These are phyloP conservation scores for Phlyctochytrium bullatum DNA, from an alignment of 192 early-diverging fungal genomes.

Conservation along the genomic window DNA sequence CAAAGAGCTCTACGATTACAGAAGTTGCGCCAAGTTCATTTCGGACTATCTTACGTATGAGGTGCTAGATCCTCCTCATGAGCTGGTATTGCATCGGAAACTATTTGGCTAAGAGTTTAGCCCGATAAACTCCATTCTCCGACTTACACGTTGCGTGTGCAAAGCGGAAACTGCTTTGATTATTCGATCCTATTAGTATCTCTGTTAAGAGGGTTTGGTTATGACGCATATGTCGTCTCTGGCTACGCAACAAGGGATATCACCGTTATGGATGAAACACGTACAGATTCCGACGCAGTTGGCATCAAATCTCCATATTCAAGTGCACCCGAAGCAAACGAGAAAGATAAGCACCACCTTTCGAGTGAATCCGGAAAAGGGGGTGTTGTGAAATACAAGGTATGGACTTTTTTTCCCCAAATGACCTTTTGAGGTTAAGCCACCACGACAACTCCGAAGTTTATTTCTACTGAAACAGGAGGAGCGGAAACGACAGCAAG, in stretches of 20 bases:
- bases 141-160: constrained; percentile 49
- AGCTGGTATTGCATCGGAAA: constrained; percentile 39
- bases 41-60: constrained; percentile 54
- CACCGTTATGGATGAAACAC: constrained; percentile 52
- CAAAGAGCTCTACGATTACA: constrained; percentile 56
- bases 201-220: constrained; percentile 54
- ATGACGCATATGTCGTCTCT: constrained; percentile 60
- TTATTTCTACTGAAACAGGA: constrained; percentile 52
- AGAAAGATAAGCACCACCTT: constrained; percentile 6
- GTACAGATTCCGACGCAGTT: constrained; percentile 34
- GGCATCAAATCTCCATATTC: constrained; percentile 28
- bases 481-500: constrained; percentile 30
- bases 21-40: constrained; percentile 50
- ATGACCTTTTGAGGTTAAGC: constrained; percentile 34
- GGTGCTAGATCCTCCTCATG: constrained; percentile 53
- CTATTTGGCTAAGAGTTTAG: constrained; percentile 18
- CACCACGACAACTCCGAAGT: constrained; percentile 43
- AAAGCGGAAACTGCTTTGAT: constrained; percentile 56
- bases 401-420: background rate
- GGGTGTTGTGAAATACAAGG: constrained; percentile 9
- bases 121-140: constrained; percentile 45
- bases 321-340: background rate
- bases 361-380: background rate
- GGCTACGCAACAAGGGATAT: constrained; percentile 53
- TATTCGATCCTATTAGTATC: constrained; percentile 51